These are phyloP conservation scores for Chaetomium tenue DNA, from an alignment of 495 filamentous ascomycete species.

Conservation along the genomic window DNA sequence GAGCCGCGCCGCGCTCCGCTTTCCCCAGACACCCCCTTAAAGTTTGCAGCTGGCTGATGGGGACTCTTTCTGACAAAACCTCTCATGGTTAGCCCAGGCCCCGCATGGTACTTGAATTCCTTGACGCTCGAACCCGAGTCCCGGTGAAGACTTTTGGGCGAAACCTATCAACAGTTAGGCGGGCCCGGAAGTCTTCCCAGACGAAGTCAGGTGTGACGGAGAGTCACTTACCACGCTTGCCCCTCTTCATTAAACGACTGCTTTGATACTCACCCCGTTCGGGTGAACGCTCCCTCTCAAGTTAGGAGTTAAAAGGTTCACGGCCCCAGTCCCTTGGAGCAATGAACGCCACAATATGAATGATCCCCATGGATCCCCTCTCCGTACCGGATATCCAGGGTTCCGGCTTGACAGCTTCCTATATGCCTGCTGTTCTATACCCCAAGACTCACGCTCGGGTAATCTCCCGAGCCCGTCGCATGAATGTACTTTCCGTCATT, in stretches of 20 bases:
- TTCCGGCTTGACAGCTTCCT: constrained; percentile 13
- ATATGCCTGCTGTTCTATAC: constrained; percentile 23
- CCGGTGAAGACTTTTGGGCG: background rate
- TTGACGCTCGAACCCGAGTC: background rate
- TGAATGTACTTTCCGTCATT: background rate
- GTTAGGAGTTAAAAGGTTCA: constrained; percentile 20
- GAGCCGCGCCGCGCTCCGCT: no score
- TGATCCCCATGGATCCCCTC: constrained; percentile 24
- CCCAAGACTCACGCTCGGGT: constrained; percentile 21
- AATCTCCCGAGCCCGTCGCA: constrained; percentile 17
- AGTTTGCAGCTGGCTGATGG: background rate
- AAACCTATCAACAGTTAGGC: background rate
- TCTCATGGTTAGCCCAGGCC: background rate
- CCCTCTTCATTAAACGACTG: constrained; percentile 5
- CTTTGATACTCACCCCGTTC: constrained; percentile 13
- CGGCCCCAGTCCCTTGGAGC: constrained; percentile 17
- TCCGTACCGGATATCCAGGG: constrained; percentile 14
- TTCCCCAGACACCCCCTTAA: background rate
- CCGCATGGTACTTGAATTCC: background rate
- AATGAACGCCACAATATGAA: constrained; percentile 16
- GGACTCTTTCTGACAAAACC: background rate
- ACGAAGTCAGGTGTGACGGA: background rate
- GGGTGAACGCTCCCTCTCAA: constrained; percentile 2
- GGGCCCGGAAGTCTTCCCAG: background rate
- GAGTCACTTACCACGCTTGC: background rate